Percentiles rank a stretch among this genome's conserved stretches.
Evolutionary conservation across 371 early-diverging fungal genomes (phyloP).

Genomic region (Mortierella sp.): DNA sequence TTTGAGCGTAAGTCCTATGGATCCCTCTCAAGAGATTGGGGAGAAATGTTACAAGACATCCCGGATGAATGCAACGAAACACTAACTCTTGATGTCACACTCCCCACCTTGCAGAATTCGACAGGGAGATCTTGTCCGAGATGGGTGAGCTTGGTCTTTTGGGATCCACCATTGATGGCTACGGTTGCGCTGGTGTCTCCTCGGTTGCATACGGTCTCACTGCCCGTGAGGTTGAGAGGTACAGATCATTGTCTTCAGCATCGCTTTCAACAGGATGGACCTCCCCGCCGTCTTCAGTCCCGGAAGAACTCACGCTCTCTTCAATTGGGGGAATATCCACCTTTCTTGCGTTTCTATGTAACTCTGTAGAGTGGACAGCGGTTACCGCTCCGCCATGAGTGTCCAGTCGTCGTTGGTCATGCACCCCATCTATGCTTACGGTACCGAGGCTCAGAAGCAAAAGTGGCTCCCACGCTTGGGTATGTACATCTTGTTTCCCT

Average conservation of each 20-base stretch:
- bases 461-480: constrained; percentile 93
- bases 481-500: constrained; percentile 44
- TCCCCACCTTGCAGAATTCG: constrained; percentile 68
- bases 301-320: no score
- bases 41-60: no score
- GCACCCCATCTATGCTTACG: constrained; percentile 97
- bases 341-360: not conserved
- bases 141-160: constrained; percentile 96
- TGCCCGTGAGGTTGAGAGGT: constrained; percentile 96
- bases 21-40: not conserved
- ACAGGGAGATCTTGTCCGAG: constrained; percentile 90
- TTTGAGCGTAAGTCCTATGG: constrained; percentile 74
- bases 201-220: constrained; percentile 97
- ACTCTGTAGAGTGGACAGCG: constrained; percentile 84
- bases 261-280: no score
- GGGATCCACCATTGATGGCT: constrained; percentile 96
- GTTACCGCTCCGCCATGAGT: constrained; percentile 98
- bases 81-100: no score
- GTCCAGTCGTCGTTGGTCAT: constrained; percentile 98
- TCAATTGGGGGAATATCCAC: no score
- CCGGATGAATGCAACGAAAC: no score
- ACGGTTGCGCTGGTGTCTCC: constrained; percentile 97
- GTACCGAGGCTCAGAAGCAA: constrained; percentile 89
- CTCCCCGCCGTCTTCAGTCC: no score
- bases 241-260: no score